Base-by-base conservation (phyloP, 2,329 filamentous ascomycete genomes). In the Fusarium sp. region DNA sequence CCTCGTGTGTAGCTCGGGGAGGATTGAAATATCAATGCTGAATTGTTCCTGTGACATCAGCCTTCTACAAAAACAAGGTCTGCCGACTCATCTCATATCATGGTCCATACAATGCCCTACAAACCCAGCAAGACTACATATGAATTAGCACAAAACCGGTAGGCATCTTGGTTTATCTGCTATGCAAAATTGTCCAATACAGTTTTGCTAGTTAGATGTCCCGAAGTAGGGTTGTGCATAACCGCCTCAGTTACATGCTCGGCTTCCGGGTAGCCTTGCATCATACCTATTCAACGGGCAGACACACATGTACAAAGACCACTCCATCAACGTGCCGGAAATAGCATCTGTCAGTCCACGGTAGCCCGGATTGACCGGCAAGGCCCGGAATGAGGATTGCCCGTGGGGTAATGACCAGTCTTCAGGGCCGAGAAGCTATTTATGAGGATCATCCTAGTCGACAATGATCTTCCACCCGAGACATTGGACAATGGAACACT, bases 371-470 rank as follows among this genome's bases (percentile, higher is more conserved):
- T 39, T 55, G 31, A 39, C 28, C 48, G 48, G 66, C 31, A 62
- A 55, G 26, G 36, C 28, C 45, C 58, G 36, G 48, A 63, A 48
- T 69, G 48, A 44, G 64, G 22, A 49, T 28, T 63, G 31, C 36
- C 17, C n/a, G 36, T 58, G 42, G 47, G 35, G 47, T 52, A 44
- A 62, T 31, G 33, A 13, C 12, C 28, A 47, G 44, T 42, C 39
- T 17, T 28, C 48, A 36, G 61, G 41, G 47, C 39, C 38, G 36
- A 26, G 35, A 38, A 41, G 39, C 28, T 67, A 24, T 44, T 61
- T 38, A 51, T 66, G 15, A 41, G 22, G 39, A 65, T 56, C 52
- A 51, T 61, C 45, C 52, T 45, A 24, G 31, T 67, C n/a, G 33
- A 52, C 28, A 42, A 26, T 59, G 42, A 66, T 58, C 39, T 47